Percentiles rank a stretch among this genome's conserved stretches.
Conservation (phyloP, 208 protist genomes). For the Acanthamoeba triangularis region DNA sequence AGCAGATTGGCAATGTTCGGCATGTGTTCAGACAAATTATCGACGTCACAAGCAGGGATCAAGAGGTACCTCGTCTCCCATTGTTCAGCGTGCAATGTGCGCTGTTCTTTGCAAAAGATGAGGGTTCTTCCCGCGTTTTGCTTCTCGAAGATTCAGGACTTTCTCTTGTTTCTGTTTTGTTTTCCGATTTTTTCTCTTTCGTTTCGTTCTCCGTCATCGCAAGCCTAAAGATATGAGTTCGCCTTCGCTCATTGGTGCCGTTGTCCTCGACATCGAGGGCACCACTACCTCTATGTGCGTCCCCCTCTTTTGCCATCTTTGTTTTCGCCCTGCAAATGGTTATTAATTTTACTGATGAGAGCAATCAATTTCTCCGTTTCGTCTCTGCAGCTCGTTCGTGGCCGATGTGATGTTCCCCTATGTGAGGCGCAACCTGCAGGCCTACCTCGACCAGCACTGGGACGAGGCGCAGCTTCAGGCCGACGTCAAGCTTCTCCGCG, state of each 20-base stretch:
- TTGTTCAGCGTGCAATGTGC: too few relatives aligned
- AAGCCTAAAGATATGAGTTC: slow-evolving; percentile 18
- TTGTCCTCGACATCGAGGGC: slow-evolving; percentile 92
- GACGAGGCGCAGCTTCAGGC: slow-evolving; percentile 43
- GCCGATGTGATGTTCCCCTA: slow-evolving; percentile 90
- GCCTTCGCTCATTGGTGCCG: slow-evolving; percentile 25
- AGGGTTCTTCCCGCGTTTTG: neutral
- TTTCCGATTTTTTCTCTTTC: neutral
- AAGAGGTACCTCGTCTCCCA: too few relatives aligned
- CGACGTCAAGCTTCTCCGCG: slow-evolving; percentile 41
- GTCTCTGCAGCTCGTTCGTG: slow-evolving; percentile 88
- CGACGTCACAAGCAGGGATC: too few relatives aligned
- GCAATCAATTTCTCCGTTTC: neutral
- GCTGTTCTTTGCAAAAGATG: too few relatives aligned
- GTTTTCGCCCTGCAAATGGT: neutral
- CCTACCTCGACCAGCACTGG: slow-evolving; percentile 53
- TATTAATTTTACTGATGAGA: neutral
- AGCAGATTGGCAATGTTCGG: too few relatives aligned
- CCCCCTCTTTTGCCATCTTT: neutral
- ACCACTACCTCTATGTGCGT: slow-evolving; percentile 93
- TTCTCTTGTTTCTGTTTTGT: neutral
- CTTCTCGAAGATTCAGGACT: neutral
- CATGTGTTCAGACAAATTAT: too few relatives aligned
- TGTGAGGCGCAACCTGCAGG: slow-evolving; percentile 79
- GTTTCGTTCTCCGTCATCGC: neutral